A percentile compares a stretch with the other conserved stretches of the same genome.
Evolutionary conservation across 2,329 filamentous ascomycete species (phyloP).

Genomic region (Colletotrichum filicis): DNA sequence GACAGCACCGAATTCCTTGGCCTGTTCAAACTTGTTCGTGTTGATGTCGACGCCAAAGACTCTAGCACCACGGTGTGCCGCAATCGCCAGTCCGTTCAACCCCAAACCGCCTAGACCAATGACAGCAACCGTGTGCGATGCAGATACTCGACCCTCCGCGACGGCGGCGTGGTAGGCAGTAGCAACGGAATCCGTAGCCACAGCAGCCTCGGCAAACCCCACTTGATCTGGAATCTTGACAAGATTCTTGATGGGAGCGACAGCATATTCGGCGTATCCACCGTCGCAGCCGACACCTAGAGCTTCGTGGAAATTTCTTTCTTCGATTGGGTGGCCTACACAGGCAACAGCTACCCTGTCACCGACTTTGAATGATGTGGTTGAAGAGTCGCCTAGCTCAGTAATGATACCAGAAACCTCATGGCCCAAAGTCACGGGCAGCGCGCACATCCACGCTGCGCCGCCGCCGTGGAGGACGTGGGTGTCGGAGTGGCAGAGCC

Average conservation of each 20-base stretch:
- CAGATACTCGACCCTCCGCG: slow-evolving; percentile 6
- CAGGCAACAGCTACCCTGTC: slow-evolving; percentile 27
- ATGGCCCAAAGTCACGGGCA: slow-evolving; percentile 19
- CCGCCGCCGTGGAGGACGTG: slow-evolving; percentile 30
- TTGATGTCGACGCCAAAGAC: slow-evolving; percentile 24
- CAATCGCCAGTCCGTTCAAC: slow-evolving; percentile 22
- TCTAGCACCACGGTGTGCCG: slow-evolving; percentile 2
- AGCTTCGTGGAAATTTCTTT: slow-evolving; percentile 12
- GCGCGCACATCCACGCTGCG: slow-evolving; percentile 27
- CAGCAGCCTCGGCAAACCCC: slow-evolving; percentile 7
- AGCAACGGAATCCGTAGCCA: slow-evolving; percentile 26
- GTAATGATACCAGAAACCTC: slow-evolving; percentile 21
- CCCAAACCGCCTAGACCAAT: slow-evolving; percentile 29
- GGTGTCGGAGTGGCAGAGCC: slow-evolving; percentile 31
- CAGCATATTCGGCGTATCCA: slow-evolving; percentile 19
- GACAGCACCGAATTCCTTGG: neutral
- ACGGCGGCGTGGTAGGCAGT: slow-evolving; percentile 33
- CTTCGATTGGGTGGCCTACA: slow-evolving; percentile 25
- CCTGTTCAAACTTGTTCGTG: slow-evolving; percentile 13
- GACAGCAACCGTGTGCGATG: neutral
- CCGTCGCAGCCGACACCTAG: slow-evolving; percentile 27
- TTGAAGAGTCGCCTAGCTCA: neutral
- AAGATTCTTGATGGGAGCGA: slow-evolving; percentile 14
- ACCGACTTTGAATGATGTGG: neutral
- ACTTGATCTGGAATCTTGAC: slow-evolving; percentile 10